phyloP scores from a whole-genome alignment of 1,284 basidiomycete species.

The Ustilago sp. region DNA sequence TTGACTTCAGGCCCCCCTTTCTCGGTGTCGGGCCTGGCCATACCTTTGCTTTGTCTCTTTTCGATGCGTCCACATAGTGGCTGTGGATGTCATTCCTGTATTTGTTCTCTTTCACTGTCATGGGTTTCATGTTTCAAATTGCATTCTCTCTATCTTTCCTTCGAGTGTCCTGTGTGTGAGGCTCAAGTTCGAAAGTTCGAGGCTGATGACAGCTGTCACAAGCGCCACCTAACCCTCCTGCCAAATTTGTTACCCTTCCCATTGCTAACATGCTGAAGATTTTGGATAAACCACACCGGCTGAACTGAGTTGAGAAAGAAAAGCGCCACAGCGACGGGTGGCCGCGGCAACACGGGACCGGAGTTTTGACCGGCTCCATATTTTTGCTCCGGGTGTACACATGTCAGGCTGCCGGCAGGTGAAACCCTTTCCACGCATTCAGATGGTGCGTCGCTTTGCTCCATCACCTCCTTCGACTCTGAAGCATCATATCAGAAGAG shows the following conservation, averaged over 20 bases:
- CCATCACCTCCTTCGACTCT: neutral
- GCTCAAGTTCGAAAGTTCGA: neutral
- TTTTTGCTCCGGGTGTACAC: constrained; percentile 1
- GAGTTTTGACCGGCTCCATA: constrained; percentile 17
- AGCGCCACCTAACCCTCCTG: neutral
- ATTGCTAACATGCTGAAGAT: neutral
- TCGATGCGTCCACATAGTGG: neutral
- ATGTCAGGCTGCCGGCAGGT: neutral
- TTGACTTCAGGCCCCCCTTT: neutral
- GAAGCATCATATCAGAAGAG: neutral
- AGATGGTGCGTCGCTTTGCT: neutral
- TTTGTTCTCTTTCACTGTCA: constrained; percentile 12
- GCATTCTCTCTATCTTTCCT: neutral
- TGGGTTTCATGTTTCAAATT: constrained; percentile 5
- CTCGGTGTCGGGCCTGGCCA: constrained; percentile 9
- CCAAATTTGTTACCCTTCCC: neutral
- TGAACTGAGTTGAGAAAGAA: neutral
- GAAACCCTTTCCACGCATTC: constrained; percentile 8
- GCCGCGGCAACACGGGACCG: constrained; percentile 11
- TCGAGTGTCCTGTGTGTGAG: neutral
- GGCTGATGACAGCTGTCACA: constrained; percentile 28
- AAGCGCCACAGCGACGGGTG: neutral
- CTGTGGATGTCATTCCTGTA: constrained; percentile 6
- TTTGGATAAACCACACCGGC: constrained; percentile 1
- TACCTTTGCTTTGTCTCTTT: neutral